Base-by-base conservation (phyloP, 2,329 filamentous ascomycete species). In the Aspergillus pseudotamarii region DNA sequence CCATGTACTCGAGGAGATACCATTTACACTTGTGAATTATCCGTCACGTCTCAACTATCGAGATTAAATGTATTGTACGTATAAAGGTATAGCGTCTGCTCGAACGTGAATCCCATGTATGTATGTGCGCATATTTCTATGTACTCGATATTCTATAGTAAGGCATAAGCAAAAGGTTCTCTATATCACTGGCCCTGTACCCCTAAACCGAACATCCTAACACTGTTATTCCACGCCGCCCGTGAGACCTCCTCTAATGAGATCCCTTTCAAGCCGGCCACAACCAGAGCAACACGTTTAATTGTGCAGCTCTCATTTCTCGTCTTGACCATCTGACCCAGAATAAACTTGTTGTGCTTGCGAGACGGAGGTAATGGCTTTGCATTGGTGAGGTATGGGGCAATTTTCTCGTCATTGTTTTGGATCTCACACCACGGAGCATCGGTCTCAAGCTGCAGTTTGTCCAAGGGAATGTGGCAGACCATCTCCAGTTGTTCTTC, bases 251-350 rank as follows among this genome's bases (percentile, higher is more conserved):
- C 78, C 23, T 83, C 76, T 0, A 84, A 74, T 2, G 66, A 48
- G 1, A 80, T 46, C 0, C 78, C 81, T 63, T 82, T 84, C 57
- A 85, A 60, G 9, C 83, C 83, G 2, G 83, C 83, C 5, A 84
- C 81, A 1, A 84, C 72, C 56, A 78, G 72, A 0, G 81, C 83
- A 38, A 85, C 82, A 53, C 78, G 73, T 46, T 80, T 79, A 14
- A 85, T 82, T 0, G 71, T 73, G 64, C 82, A 85, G 55, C 82
- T 84, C 68, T 85, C 83, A 64, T 85, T 85, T 46, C 72, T 58
- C 5, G 64, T 66, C 59, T 85, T 86, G 2, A 85, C 76, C 81
- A 85, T 83, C 36, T 73, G 73, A 0, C 76, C 78, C 9, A 65
- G 41, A 55, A 81, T 76, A 65, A 82, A 86, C 66, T 82, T 84